Percentiles rank a stretch among this genome's conserved stretches.
These are phyloP conservation scores for Cordyceps farinosa DNA, from an alignment of 2,329 filamentous ascomycete genomes.

Conservation along the genomic window DNA sequence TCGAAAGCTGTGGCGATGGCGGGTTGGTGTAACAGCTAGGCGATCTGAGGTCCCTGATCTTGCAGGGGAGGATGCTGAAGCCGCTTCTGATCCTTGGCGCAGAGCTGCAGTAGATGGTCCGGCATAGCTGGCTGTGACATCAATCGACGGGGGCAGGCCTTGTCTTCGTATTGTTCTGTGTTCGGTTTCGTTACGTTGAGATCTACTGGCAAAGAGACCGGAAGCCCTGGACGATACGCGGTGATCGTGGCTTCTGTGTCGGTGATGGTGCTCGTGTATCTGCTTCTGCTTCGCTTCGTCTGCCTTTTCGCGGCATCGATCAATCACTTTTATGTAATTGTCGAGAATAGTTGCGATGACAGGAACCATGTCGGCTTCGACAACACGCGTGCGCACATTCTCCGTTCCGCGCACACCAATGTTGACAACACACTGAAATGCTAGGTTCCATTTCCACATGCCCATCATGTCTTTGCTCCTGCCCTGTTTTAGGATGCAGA, in stretches of 20 bases:
- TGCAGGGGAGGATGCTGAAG: slow-evolving; percentile 13
- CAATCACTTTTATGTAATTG: slow-evolving; percentile 96
- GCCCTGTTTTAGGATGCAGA: slow-evolving; percentile 97
- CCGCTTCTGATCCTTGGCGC: slow-evolving; percentile 25
- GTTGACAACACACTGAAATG: slow-evolving; percentile 98
- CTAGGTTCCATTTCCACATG: slow-evolving; percentile 99
- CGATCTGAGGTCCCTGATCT: slow-evolving; percentile 21
- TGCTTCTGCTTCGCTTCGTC: slow-evolving; percentile 77
- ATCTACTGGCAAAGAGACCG: slow-evolving; percentile 47
- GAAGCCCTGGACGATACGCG: slow-evolving; percentile 42
- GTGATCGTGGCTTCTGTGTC: slow-evolving; percentile 49
- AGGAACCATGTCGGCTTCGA: slow-evolving; percentile 98
- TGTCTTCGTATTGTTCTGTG: slow-evolving; percentile 68
- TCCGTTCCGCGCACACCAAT: slow-evolving; percentile 96
- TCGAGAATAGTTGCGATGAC: slow-evolving; percentile 97
- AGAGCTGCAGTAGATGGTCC: slow-evolving; percentile 34
- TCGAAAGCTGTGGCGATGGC: slow-evolving; percentile 50
- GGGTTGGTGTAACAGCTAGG: slow-evolving; percentile 27
- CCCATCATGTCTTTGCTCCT: slow-evolving; percentile 98
- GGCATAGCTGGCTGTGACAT: slow-evolving; percentile 44
- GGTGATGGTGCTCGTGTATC: slow-evolving; percentile 49
- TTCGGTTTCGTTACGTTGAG: slow-evolving; percentile 53
- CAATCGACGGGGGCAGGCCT: slow-evolving; percentile 70
- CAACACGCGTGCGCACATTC: slow-evolving; percentile 86
- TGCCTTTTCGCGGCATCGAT: slow-evolving; percentile 82